Evolutionary conservation across 257 asterid genomes (phyloP), one percentile per base, ranked within the genome.

Genomic region (Solanum raphanifolium): DNA sequence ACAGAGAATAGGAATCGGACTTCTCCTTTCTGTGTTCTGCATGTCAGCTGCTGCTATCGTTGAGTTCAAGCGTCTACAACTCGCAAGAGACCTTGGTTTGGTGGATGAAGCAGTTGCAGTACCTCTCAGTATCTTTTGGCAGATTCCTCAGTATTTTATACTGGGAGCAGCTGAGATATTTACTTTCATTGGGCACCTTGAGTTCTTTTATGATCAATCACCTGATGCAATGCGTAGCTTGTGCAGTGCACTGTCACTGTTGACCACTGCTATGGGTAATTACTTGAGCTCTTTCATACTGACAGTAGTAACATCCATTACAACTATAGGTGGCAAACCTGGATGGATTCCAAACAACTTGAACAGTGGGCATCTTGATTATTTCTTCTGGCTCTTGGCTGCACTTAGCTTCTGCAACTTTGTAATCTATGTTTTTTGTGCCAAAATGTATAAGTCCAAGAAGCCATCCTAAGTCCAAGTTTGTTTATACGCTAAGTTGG

Each of bases 211-310:
- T 76, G 98, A 95, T 82, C 98, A 96, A 87, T 96, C 99, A 1
- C 98, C 98, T 0, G 99, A 95, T n/a, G 99, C 99, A 27, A 96
- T 95, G 98, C 95, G 99, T 84, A 96, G 98, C 78, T 91, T 95
- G 91, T 96, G 98, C 88, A 92, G 95, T 7, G 99, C 98, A 3
- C 60, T 96, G 79, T 86, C 98, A 1, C 95, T 96, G 46, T 91
- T 95, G 71, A 94, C 98, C 1, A 93, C 91, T 20, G 86, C 96
- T 2, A 87, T 96, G 88, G 98, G 98, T 1, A 95, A 94, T 86
- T 96, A 95, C 89, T 68, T 94, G 91, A 94, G 98, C 93, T 89
- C 98, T 13, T 91, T 94, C 38, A 94, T 95, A 43, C 88, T 96
- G 89, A 96, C 96, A 0, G 90, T 96, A 1, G 98, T 95, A 66